Base-by-base conservation (phyloP, 2,329 filamentous ascomycete species). In the Periconia sp. region DNA sequence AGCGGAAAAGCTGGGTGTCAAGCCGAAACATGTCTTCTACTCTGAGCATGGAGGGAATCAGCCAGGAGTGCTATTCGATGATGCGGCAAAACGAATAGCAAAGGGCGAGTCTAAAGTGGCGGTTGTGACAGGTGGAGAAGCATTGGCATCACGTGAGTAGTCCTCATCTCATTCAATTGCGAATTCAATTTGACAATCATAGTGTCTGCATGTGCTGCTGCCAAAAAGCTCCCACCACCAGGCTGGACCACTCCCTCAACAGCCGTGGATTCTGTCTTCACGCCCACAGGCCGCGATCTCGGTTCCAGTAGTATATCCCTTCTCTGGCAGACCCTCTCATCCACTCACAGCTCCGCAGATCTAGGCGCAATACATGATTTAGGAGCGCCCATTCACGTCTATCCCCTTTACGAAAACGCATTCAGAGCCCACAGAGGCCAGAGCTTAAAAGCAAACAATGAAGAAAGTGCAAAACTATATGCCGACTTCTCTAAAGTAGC, bases 331-430 rank as follows among this genome's bases (percentile, higher is more conserved):
- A 47, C 19, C 8, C 21, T 19, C 38, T 52, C 6, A 52, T 50
- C 9, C 17, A 46, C 55, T 59, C 36, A 58, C 49, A 17, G 28
- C 18, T 0, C 34, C 6, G 26, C 46, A 84, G 81, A 80, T 54
- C 57, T 82, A 10, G 83, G 81, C 1, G 75, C 77, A 2, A 69
- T 71, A 2, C 84, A 87, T 54, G 72, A 71, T 2, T 78, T 87
- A 9, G 83, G 84, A 0, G 73, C 80, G 0, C 84, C 85, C 0
- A 84, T 87, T 9, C 84, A 88, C 22, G 73, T 87, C 0, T 88
- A 88, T 54, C 83, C 85, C 0, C 58, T 88, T 0, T 87, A 85
- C 54, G 85, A 87, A 52, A 86, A 85, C 49, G 81, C 69, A 0
- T 83, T 84, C 40, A 75, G 84, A 22, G 83, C 82, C 0, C 71